Evolutionary conservation across 176 grass and related monocot genomes (phyloP).

Genomic region (Pontederia crassipes): DNA sequence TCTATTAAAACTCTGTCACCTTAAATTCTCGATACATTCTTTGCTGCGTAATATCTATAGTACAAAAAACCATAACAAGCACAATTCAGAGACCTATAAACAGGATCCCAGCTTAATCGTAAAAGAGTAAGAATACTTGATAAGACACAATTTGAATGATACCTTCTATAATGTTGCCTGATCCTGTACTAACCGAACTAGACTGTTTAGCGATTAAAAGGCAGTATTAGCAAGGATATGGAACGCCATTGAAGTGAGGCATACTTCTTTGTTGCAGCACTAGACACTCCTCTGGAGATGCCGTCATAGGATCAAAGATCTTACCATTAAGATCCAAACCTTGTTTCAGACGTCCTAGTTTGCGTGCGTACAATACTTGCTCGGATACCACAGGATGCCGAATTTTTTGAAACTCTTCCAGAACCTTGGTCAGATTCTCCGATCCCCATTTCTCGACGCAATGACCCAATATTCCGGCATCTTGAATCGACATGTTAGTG

Average conservation of each 20-base stretch:
- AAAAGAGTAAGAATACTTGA: too few relatives aligned
- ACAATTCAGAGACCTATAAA: too few relatives aligned
- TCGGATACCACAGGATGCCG: slow-evolving; percentile 48
- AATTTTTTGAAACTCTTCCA: slow-evolving; percentile 43
- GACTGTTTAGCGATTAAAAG: not conserved
- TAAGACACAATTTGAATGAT: too few relatives aligned
- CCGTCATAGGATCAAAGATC: slow-evolving; percentile 17
- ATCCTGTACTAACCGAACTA: too few relatives aligned
- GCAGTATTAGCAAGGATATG: not conserved
- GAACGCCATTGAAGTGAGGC: slow-evolving; percentile 48
- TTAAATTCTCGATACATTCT: too few relatives aligned
- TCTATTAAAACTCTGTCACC: too few relatives aligned
- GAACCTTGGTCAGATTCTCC: slow-evolving; percentile 10
- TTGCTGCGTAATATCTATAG: too few relatives aligned
- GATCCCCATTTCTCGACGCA: slow-evolving; percentile 37
- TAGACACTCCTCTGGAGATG: slow-evolving; percentile 9
- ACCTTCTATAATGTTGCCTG: too few relatives aligned
- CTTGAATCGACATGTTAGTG: slow-evolving; percentile 86
- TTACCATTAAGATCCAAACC: slow-evolving; percentile 31
- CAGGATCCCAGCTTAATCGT: too few relatives aligned
- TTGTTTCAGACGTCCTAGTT: slow-evolving; percentile 71
- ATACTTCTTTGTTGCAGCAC: slow-evolving; percentile 53
- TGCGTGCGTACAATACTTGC: slow-evolving; percentile 53
- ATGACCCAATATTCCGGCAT: slow-evolving; percentile 40
- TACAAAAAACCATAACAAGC: too few relatives aligned